These are phyloP conservation scores for Epichloe typhina DNA, from an alignment of 2,329 filamentous ascomycete genomes.

Conservation along the genomic window DNA sequence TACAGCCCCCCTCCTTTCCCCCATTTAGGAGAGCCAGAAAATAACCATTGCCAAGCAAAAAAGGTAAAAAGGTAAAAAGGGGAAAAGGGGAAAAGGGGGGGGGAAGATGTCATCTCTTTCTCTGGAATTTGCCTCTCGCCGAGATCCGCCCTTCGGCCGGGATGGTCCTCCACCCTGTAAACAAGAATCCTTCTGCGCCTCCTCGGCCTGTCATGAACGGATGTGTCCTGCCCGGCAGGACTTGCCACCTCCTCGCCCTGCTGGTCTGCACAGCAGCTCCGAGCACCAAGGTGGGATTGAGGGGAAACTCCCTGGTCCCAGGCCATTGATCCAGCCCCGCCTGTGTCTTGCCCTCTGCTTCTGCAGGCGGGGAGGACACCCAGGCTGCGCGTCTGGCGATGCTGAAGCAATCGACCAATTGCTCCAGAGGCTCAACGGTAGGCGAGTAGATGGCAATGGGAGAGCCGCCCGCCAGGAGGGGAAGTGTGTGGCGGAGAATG, in stretches of 20 bases:
- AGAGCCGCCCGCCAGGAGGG: conserved; percentile 70
- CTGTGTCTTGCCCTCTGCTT: conserved; percentile 28
- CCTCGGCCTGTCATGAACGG: conserved; percentile 84
- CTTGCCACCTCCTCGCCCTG: conserved; percentile 72
- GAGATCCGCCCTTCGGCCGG: conserved; percentile 70
- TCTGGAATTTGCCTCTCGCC: conserved; percentile 68
- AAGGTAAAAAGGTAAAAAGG: too few species aligned
- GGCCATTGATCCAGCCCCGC: conserved; percentile 42
- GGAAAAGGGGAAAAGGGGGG: fast-evolving
- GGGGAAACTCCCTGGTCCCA: conserved; percentile 65
- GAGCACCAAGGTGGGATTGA: conserved; percentile 77
- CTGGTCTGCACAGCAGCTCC: conserved; percentile 71
- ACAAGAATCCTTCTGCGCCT: conserved; percentile 80
- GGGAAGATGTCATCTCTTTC: conserved; percentile 32
- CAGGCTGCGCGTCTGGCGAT: conserved; percentile 69
- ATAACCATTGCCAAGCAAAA: background rate
- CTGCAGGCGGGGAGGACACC: conserved; percentile 37
- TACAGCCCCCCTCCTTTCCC: fast-evolving
- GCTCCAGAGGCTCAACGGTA: conserved; percentile 63
- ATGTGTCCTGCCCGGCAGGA: conserved; percentile 81
- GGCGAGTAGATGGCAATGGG: conserved; percentile 78
- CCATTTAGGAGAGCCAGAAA: background rate
- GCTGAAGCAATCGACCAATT: conserved; percentile 72
- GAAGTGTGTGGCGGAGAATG: conserved; percentile 62
- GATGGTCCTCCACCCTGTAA: conserved; percentile 69